Percentiles rank a stretch among this genome's conserved stretches.
Conservation (phyloP, 768 basidiomycete species). For the Hygrophorus russula region DNA sequence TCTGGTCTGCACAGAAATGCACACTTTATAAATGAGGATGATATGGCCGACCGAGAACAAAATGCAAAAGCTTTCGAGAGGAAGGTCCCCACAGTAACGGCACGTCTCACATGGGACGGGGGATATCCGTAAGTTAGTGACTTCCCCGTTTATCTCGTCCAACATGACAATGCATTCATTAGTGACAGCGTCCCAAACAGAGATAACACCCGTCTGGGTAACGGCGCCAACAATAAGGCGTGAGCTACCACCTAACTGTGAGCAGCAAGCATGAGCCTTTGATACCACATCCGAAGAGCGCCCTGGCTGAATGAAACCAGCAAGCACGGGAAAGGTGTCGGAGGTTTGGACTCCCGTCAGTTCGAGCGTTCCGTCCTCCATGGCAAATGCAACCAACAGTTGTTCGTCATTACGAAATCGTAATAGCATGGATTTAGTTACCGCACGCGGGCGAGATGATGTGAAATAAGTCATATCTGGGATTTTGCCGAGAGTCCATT, state of each 20-base stretch:
- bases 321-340: conserved; percentile 28
- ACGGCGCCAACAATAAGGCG: conserved; percentile 49
- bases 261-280: conserved; percentile 39
- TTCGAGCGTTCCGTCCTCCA: conserved; percentile 60
- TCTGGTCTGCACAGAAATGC: conserved; percentile 42
- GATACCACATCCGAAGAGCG: conserved; percentile 43
- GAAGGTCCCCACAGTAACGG: conserved; percentile 57
- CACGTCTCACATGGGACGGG: conserved; percentile 48
- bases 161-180: conserved; percentile 52
- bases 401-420: conserved; percentile 35
- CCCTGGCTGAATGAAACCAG: conserved; percentile 47
- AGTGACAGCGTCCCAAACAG: conserved; percentile 66
- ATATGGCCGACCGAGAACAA: conserved; percentile 55
- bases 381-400: conserved; percentile 44
- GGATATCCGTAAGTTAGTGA: conserved; percentile 52
- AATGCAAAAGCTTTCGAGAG: conserved; percentile 53
- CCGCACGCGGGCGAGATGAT: conserved; percentile 28
- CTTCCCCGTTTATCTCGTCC: conserved; percentile 44
- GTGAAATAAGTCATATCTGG: conserved; percentile 26
- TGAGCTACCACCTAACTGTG: conserved; percentile 37
- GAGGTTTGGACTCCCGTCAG: conserved; percentile 39
- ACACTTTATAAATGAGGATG: conserved; percentile 56
- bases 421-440: conserved; percentile 39
- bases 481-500: conserved; percentile 35
- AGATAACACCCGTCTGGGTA: conserved; percentile 56